Base-by-base conservation (phyloP, 192 early-diverging fungal species). In the Backusella tuberculispora region DNA sequence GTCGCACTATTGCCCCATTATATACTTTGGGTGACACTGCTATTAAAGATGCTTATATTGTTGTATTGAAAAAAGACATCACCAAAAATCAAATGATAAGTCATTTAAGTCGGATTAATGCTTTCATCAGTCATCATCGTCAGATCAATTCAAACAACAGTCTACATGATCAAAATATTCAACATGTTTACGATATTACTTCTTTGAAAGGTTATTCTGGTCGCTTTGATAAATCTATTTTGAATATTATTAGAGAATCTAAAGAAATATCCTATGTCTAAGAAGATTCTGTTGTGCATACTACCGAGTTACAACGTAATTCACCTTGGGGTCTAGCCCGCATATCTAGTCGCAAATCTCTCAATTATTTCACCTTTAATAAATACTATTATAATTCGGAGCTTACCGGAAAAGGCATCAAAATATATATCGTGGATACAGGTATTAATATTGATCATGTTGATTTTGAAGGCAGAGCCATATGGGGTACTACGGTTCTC, bases 391-490 rank as follows among this genome's bases (percentile, higher is more conserved):
- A 95, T 82, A 81, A 90, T 74, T 3, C 21, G 17, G 82, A 86
- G 8, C 76, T 84, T 24, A 93, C 84, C 72, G 95, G 95, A 40
- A 82, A 89, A 3, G 91, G 89, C 72, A 90, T 98, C 74, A 92
- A 90, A 15, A 93, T 92, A 26, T 98, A 95, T 80, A 92, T 98
- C 15, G 91, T 98, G 38, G 97, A 97, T 85, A 98, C 97, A 4
- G 97, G 97, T 67, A 88, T 97, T 65, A 87, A 88, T 72, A 78
- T 91, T 72, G 81, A 87, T 6, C 96, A 98, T 74, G 85, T 86
- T 10, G 96, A 99, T 73, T 97, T 99, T 81, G 89, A 92, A 48
- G 94, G 93, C 66, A 92, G 97, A 74, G 97, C 96, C 43, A 72
- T 77, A 53, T 94, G 93, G 89, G 94, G 94, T 47, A 85, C 78